A percentile compares a stretch with the other conserved stretches of the same genome.
Conservation (phyloP, 805 yeast genomes). For the Yarrowia alimentaria region DNA sequence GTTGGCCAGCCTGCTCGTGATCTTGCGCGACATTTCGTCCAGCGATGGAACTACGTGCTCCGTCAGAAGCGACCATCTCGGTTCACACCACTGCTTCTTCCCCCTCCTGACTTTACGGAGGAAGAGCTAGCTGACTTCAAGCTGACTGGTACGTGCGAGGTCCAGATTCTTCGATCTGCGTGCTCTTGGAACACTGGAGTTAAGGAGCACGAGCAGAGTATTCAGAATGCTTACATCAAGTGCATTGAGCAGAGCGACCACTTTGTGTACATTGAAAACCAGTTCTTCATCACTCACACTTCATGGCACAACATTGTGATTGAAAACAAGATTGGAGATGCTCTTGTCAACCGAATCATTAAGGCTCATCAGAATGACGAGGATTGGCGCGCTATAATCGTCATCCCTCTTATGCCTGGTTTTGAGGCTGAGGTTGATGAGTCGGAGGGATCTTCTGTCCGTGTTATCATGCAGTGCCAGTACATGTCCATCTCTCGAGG, state of each 20-base stretch:
- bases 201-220: conserved; percentile 79
- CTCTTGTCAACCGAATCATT: conserved; percentile 92
- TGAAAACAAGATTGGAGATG: conserved; percentile 90
- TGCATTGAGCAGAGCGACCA: conserved; percentile 90
- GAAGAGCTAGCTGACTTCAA: conserved; percentile 62
- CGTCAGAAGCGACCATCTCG: conserved; percentile 94
- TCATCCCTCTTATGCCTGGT: conserved; percentile 97
- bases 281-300: conserved; percentile 90
- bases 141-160: conserved; percentile 82
- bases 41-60: conserved; percentile 91
- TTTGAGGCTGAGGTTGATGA: conserved; percentile 83
- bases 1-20: conserved; percentile 95
- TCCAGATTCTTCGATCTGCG: conserved; percentile 84
- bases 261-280: conserved; percentile 91
- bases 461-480: conserved; percentile 96
- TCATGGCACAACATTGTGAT: conserved; percentile 70
- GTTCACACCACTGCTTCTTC: conserved; percentile 84
- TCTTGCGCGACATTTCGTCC: conserved; percentile 88
- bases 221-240: conserved; percentile 88
- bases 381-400: conserved; percentile 84
- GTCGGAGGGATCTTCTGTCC: conserved; percentile 90
- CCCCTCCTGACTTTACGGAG: conserved; percentile 82
- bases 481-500: conserved; percentile 92
- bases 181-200: conserved; percentile 93
- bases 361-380: conserved; percentile 76